Evolutionary conservation across 2,329 filamentous ascomycete species (phyloP), one percentile per base, ranked within the genome.

Genomic region (Davidsoniella eucalypti): DNA sequence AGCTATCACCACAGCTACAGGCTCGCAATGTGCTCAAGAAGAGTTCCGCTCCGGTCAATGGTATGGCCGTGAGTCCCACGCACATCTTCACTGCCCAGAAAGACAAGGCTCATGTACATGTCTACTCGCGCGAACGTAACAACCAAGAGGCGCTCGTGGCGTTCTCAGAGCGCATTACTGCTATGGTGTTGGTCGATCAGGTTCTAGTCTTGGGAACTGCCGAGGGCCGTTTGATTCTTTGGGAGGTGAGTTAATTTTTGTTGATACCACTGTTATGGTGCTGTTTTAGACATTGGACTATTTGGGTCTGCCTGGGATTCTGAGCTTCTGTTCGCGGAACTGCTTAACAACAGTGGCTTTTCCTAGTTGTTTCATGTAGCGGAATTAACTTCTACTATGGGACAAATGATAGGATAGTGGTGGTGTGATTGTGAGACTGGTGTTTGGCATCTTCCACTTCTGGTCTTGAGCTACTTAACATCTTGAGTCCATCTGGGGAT

Each of bases 1-100:
- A 87, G 55, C 75, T 87, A 58, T 83, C 87, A 58, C 88, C 88
- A 39, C 74, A 82, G 49, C 76, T 82, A 55, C 73, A 78, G n/a
- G 76, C 87, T 61, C 82, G 82, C 59, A 71, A 78, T 55, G 75
- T 81, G 44, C 88, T 92, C 73, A 96, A 95, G 72, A 96, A 94
- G 68, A 94, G 85, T 69, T 84, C 85, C 14, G 79, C 81, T n/a
- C 73, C 81, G 23, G 69, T 74, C 52, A 85, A 90, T 63, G 82
- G 85, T 58, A 69, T 98, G 50, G 88, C 87, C 26, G 73, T 88
- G 57, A 93, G 75, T 64, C 71, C 76, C 42, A 81, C 81, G 17
- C 92, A 98, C 62, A 73, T 96, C 44, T 98, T 94, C 62, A 83
- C 88, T 3, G 90, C 87, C 3, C 92, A 98, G 63, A 75, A 83